phyloP scores from a whole-genome alignment of 164 flowering plant genomes.

The Chimonanthus salicifolius region DNA sequence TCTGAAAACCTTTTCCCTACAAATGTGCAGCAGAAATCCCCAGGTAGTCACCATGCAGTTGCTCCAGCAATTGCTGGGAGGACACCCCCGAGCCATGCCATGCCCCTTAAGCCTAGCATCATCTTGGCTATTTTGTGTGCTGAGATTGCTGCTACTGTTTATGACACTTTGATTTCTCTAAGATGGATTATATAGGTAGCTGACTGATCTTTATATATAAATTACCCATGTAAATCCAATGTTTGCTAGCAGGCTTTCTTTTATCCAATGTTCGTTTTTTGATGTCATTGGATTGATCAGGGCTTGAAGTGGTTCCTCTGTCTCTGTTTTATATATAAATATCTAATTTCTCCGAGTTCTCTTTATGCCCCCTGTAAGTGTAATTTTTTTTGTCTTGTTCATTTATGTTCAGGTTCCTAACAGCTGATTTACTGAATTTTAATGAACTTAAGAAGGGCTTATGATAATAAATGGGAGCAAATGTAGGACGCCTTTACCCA shows the following conservation, averaged over 20 bases:
- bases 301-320: conserved; percentile 1
- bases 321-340: no score
- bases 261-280: conserved; percentile 17
- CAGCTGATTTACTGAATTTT: no score
- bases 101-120: conserved; percentile 26
- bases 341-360: not conserved
- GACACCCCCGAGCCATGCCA: conserved; percentile 49
- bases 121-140: conserved; percentile 9
- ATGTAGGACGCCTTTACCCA: no score
- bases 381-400: no score
- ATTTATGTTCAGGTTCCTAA: not conserved
- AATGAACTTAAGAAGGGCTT: no score
- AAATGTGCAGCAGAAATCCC: conserved; percentile 58
- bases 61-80: conserved; percentile 81
- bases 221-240: not conserved
- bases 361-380: not conserved
- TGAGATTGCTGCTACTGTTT: conserved; percentile 19
- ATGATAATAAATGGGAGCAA: no score
- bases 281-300: conserved; percentile 19
- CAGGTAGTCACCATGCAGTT: conserved; percentile 42
- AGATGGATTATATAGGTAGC: not conserved
- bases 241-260: conserved; percentile 3
- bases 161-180: conserved; percentile 1
- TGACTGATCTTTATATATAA: not conserved
- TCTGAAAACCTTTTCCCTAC: conserved; percentile 66